Evolutionary conservation across 2,329 filamentous ascomycete genomes (phyloP).

Genomic region (Aphanoascus verrucosus): DNA sequence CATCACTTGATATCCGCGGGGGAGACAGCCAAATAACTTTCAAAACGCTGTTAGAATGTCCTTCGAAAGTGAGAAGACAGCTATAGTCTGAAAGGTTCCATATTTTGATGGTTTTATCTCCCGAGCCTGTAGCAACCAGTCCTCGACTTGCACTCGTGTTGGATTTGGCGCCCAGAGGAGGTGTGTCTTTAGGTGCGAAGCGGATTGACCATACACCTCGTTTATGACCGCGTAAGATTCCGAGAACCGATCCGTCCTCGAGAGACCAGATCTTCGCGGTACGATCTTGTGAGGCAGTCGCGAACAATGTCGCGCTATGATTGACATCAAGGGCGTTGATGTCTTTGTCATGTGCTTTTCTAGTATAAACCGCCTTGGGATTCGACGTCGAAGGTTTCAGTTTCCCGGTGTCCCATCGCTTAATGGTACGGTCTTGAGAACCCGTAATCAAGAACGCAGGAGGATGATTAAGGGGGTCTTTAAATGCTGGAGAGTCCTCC

Average conservation of each 20-base stretch:
- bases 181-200: slow-evolving; percentile 71
- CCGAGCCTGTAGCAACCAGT: slow-evolving; percentile 77
- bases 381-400: slow-evolving; percentile 28
- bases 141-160: slow-evolving; percentile 63
- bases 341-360: slow-evolving; percentile 96
- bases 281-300: slow-evolving; percentile 90
- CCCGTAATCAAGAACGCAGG: slow-evolving; percentile 81
- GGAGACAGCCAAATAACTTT: slow-evolving; percentile 80
- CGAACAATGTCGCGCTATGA: slow-evolving; percentile 65
- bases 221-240: slow-evolving; percentile 83
- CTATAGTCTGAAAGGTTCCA: slow-evolving; percentile 91
- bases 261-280: slow-evolving; percentile 95
- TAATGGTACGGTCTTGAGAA: slow-evolving; percentile 90
- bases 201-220: slow-evolving; percentile 92
- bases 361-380: slow-evolving; percentile 61
- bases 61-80: slow-evolving; percentile 88
- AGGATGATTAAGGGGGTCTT: slow-evolving; percentile 65
- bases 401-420: slow-evolving; percentile 75
- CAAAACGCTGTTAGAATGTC: slow-evolving; percentile 87
- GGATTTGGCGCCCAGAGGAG: slow-evolving; percentile 62
- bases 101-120: slow-evolving; percentile 90
- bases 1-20: slow-evolving; percentile 28
- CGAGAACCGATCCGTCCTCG: slow-evolving; percentile 79
- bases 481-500: slow-evolving; percentile 57
- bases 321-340: slow-evolving; percentile 91